Percentiles rank a stretch among this genome's conserved stretches.
Evolutionary conservation across 768 basidiomycete species (phyloP).

Genomic region (Lactifluus volemus): DNA sequence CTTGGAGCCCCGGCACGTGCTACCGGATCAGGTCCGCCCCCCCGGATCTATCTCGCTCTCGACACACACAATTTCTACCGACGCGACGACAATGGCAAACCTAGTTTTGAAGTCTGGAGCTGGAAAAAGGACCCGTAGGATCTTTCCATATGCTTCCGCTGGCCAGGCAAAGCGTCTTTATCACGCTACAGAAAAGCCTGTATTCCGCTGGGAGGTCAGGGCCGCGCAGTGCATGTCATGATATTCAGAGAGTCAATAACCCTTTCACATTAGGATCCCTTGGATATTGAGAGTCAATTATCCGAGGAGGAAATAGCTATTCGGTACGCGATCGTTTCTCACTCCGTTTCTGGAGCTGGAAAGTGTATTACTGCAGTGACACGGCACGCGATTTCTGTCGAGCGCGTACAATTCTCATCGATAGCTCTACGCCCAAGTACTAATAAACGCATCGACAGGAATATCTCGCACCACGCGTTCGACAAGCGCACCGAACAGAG

Average conservation of each 20-base stretch:
- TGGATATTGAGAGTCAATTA: slow-evolving; percentile 68
- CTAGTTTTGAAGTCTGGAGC: neutral
- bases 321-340: slow-evolving; percentile 40
- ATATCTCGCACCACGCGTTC: slow-evolving; percentile 76
- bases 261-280: slow-evolving; percentile 53
- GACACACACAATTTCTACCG: neutral
- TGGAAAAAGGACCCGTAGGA: neutral
- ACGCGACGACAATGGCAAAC: slow-evolving; percentile 2
- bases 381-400: slow-evolving; percentile 75
- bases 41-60: neutral
- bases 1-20: neutral
- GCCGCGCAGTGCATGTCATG: neutral
- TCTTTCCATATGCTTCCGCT: neutral
- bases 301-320: slow-evolving; percentile 89
- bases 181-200: neutral
- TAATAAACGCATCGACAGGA: slow-evolving; percentile 40
- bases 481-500: slow-evolving; percentile 84
- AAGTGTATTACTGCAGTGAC: slow-evolving; percentile 40
- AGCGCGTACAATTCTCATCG: slow-evolving; percentile 31
- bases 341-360: neutral
- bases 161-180: neutral
- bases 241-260: neutral
- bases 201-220: slow-evolving; percentile 26
- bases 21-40: neutral
- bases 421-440: neutral